Base-by-base conservation (phyloP, 176 grass and related monocot species). In the Saccharum officinarum region DNA sequence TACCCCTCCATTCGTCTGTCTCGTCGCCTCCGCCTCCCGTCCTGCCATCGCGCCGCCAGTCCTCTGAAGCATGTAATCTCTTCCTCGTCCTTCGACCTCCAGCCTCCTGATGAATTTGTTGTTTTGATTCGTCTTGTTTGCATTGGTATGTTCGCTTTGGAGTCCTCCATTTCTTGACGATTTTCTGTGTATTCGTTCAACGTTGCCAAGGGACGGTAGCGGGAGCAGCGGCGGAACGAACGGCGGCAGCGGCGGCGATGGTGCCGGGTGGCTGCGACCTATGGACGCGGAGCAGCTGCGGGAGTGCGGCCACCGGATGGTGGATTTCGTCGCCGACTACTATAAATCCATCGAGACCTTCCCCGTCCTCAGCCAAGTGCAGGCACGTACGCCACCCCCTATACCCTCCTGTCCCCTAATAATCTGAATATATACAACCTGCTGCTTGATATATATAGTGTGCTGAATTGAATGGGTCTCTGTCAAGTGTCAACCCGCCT, bases 321-420 rank as follows among this genome's bases (percentile, higher is more conserved):
- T 94, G 75, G 92, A 92, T 89, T 94, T 94, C 87, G 73, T 94
- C 33, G 89, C 89, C 17, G 87, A 94, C 67, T 94, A 94, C 84
- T 94, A 92, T 87, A 92, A 85, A 78, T 83, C 72, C 69, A 89
- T 92, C 73, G 92, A 92, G 41, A 36, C 73, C n/a, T 94, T 89
- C 69, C 92, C 92, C 5, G 92, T 92, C 71, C 92, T 94, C 66
- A 92, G 92, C 87, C 89, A 92, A 88, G 92, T 94, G 38, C 71
- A 92, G 92, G 89, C 78, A 82, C 12, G 76, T n/a, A 57, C 52
- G 12, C 13, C 40, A 4, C 10, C 44, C 44, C 11, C 44, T 5
- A 18, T 54, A 10, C 20, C 18, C 4, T 37, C 8, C 33, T 17
- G 47, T 49, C 36, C 72, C 76, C n/a, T 0, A 36, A 34, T 1